Conservation (phyloP, 164 flowering plant species). For the Chloranthus sessilifolius region DNA sequence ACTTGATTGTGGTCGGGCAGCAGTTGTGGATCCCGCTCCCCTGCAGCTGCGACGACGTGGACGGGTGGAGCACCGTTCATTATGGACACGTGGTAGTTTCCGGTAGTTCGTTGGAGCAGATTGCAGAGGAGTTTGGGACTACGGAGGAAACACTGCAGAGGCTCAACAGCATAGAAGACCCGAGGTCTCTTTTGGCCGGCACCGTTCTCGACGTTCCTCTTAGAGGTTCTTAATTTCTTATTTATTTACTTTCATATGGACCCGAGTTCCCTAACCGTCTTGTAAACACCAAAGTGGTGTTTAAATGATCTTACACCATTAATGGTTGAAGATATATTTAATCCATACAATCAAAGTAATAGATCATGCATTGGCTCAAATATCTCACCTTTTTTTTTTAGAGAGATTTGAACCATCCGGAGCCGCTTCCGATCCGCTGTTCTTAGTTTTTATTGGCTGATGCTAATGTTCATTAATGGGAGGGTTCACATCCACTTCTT, state of each 20-base stretch:
- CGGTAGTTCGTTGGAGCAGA: slow-evolving; percentile 39
- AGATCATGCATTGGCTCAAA: too few species aligned
- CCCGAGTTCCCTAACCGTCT: too few species aligned
- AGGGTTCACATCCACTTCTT: too few species aligned
- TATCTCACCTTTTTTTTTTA: too few species aligned
- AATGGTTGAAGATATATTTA: too few species aligned
- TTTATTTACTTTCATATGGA: background rate
- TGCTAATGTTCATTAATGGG: too few species aligned
- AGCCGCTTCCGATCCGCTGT: too few species aligned
- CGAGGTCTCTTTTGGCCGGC: slow-evolving; percentile 38
- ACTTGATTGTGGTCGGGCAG: slow-evolving; percentile 33
- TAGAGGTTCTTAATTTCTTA: slow-evolving; percentile 28
- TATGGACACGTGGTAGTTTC: slow-evolving; percentile 52
- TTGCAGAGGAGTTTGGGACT: slow-evolving; percentile 47
- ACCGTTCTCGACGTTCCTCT: slow-evolving; percentile 69
- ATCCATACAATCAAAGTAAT: too few species aligned
- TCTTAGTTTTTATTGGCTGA: too few species aligned
- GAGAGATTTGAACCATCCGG: too few species aligned
- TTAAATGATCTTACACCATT: too few species aligned
- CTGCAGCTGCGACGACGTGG: slow-evolving; percentile 72
- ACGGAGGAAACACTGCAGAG: slow-evolving; percentile 25
- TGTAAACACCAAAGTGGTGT: too few species aligned
- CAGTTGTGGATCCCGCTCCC: slow-evolving; percentile 67
- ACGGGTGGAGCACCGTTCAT: slow-evolving; percentile 43
- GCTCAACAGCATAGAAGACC: slow-evolving; percentile 35